Evolutionary conservation across 345 rosid species (phyloP), one percentile per base, ranked within the genome.

Genomic region (Theobroma cacao): DNA sequence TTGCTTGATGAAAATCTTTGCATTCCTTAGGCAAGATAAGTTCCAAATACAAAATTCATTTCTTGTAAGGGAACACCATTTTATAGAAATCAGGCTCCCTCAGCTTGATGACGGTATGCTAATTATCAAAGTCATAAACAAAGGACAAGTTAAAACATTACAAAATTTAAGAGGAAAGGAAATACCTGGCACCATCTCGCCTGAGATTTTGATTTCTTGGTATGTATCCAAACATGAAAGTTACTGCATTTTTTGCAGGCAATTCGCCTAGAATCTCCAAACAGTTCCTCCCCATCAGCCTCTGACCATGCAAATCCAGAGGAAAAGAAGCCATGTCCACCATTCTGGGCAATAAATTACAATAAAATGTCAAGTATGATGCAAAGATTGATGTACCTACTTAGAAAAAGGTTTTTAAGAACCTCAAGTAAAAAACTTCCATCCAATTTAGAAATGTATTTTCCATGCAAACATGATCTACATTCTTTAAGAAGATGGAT

Each of bases 101-200:
- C 60, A 74, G 50, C 80, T 66, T 65, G 34, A 62, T 74, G 55
- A 28, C 20, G 34, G 64, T 62, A 15, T 48, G 63, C 36, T 65
- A 7, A 28, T 50, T 2, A 30, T 62, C 72, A 40, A 68, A 61
- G 22, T 52, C 20, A 61, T 40, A 26, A 80, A 77, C 26, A 22
- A 59, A 36, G 56, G 55, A 34, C 13, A 50, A 52, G 11, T 13
- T 13, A 53, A 67, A 61, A 55, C 3, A 17, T 28, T 36, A 31
- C 14, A 56, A 11, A 22, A 10, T 36, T 64, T 24, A 5, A 50
- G 67, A 70, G 73, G 76, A 77, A 76, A 75, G 30, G 75, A 79
- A 75, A 85, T 83, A 92, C 99, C 98, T 94, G 99, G 84, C 99
- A 97, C 96, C 99, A 97, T 91, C 99, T 90, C 80, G 99, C 99